These are phyloP conservation scores for Aspergillus novofumigatus DNA, from an alignment of 2,329 filamentous ascomycete genomes.

Conservation along the genomic window DNA sequence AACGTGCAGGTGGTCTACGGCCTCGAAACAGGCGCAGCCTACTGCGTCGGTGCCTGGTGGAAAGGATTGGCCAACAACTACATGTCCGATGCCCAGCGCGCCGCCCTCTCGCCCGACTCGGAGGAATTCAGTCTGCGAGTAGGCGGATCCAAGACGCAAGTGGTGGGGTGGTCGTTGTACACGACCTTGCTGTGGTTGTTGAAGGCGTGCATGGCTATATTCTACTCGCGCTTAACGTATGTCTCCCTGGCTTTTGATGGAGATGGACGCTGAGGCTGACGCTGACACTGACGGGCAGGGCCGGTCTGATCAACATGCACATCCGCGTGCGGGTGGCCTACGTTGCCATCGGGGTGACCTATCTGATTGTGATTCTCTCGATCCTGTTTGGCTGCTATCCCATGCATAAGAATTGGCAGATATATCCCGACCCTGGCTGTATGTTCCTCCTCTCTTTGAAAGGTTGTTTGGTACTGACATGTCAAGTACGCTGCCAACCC, in stretches of 20 bases:
- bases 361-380: constrained; percentile 47
- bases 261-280: background rate
- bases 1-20: constrained; percentile 46
- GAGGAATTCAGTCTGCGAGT: constrained; percentile 49
- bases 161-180: constrained; percentile 54
- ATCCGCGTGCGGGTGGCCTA: constrained; percentile 51
- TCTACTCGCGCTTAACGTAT: constrained; percentile 54
- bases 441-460: constrained; percentile 21
- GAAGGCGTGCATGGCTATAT: constrained; percentile 54
- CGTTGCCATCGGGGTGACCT: constrained; percentile 46
- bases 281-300: constrained; percentile 24
- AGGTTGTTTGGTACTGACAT: too few relatives aligned
- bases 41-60: constrained; percentile 47
- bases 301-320: constrained; percentile 38
- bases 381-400: constrained; percentile 53
- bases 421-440: constrained; percentile 56
- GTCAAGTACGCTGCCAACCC: constrained; percentile 37
- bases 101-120: constrained; percentile 40
- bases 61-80: constrained; percentile 54
- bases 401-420: constrained; percentile 55
- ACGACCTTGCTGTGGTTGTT: constrained; percentile 50
- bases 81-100: constrained; percentile 52
- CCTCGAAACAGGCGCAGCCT: constrained; percentile 48
- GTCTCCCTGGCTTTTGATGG: background rate
- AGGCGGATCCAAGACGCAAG: constrained; percentile 50